Percentiles rank a stretch among this genome's conserved stretches.
Conservation (phyloP, 2,329 filamentous ascomycete species). For the Hypoxylon sp. region DNA sequence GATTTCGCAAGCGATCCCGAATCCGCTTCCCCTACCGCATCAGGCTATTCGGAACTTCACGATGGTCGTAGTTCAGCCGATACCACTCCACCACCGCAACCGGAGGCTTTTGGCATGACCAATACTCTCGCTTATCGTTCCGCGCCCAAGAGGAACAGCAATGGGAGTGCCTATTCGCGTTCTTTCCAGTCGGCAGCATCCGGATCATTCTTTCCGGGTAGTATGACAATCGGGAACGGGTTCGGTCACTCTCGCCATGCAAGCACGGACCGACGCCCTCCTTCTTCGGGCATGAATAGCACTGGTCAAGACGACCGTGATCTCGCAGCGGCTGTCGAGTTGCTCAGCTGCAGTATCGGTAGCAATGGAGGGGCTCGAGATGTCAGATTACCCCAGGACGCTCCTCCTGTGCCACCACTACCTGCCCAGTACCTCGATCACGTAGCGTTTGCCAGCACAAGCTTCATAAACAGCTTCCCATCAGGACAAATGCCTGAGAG, state of each 20-base stretch:
- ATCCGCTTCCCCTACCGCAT: slow-evolving; percentile 84
- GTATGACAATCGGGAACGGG: slow-evolving; percentile 65
- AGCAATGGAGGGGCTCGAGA: slow-evolving; percentile 78
- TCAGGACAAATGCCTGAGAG: slow-evolving; percentile 72
- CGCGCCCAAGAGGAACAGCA: slow-evolving; percentile 71
- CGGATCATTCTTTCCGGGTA: slow-evolving; percentile 66
- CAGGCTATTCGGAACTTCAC: slow-evolving; percentile 82
- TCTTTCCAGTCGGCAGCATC: slow-evolving; percentile 83
- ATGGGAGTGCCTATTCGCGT: slow-evolving; percentile 73
- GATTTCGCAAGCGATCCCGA: slow-evolving; percentile 84
- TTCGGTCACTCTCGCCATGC: slow-evolving; percentile 77
- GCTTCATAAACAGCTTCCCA: slow-evolving; percentile 75
- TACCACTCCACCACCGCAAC: slow-evolving; percentile 89
- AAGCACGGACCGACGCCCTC: slow-evolving; percentile 82
- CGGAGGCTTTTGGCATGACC: slow-evolving; percentile 72
- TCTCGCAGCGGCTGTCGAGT: slow-evolving; percentile 88
- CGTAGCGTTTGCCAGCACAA: slow-evolving; percentile 70
- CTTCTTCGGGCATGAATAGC: slow-evolving; percentile 81
- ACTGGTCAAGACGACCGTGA: slow-evolving; percentile 88
- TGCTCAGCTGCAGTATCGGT: slow-evolving; percentile 91
- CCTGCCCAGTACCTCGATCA: slow-evolving; percentile 83
- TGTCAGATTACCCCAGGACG: slow-evolving; percentile 76
- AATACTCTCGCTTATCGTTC: slow-evolving; percentile 64
- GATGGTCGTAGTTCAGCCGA: slow-evolving; percentile 88
- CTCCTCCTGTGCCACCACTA: slow-evolving; percentile 89